phyloP scores from a whole-genome alignment of 441 rosid genomes.

The Breynia disticha region DNA sequence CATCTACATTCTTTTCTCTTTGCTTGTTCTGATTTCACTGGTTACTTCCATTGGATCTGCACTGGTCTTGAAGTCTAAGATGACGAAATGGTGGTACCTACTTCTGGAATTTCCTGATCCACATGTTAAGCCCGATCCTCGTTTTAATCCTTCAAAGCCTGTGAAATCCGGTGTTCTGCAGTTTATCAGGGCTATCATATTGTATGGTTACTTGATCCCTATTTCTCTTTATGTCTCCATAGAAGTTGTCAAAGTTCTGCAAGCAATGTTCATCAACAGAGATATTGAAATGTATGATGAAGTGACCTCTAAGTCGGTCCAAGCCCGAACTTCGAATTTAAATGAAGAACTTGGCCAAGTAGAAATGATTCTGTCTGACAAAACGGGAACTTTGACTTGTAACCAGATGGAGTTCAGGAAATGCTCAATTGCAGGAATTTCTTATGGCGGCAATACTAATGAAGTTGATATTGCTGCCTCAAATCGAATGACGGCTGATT shows the following conservation, averaged over 20 bases:
- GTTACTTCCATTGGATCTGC: constrained; percentile 43
- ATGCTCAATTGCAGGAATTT: constrained; percentile 68
- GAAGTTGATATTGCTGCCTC: constrained; percentile 69
- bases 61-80: constrained; percentile 24
- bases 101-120: constrained; percentile 11
- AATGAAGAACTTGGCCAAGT: constrained; percentile 88
- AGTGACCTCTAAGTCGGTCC: constrained; percentile 39
- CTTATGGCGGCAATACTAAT: constrained; percentile 48
- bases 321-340: constrained; percentile 68
- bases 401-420: constrained; percentile 81
- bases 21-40: constrained; percentile 47
- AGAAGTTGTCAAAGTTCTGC: constrained; percentile 68
- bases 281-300: constrained; percentile 62
- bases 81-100: constrained; percentile 53
- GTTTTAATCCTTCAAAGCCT: constrained; percentile 38
- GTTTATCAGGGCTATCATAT: constrained; percentile 49
- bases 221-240: constrained; percentile 82
- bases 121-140: constrained; percentile 16
- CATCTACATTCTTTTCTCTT: constrained; percentile 52
- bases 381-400: constrained; percentile 85
- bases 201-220: constrained; percentile 78
- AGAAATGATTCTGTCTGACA: constrained; percentile 63
- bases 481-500: constrained; percentile 40
- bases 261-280: constrained; percentile 57
- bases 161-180: constrained; percentile 35